These are phyloP conservation scores for Mycosphaerella arachidis DNA, from an alignment of 2,329 filamentous ascomycete species.

Conservation along the genomic window DNA sequence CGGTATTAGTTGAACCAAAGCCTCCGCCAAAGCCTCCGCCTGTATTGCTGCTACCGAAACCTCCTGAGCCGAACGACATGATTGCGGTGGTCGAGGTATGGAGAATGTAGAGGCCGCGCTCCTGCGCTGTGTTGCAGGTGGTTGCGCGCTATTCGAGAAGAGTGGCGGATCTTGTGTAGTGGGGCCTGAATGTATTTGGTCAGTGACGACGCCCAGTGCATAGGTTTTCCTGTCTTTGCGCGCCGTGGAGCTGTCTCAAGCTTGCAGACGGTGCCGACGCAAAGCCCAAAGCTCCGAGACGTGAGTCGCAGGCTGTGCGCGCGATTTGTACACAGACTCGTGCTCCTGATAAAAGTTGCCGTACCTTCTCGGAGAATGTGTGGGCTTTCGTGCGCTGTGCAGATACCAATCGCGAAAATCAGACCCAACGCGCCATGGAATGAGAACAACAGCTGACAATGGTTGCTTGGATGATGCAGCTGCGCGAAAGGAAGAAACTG, in stretches of 20 bases:
- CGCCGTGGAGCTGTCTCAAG: neutral
- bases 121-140: neutral
- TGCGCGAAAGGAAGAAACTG: neutral
- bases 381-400: neutral
- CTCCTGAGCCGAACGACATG: conserved; percentile 20
- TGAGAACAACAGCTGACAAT: neutral
- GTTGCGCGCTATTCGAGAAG: neutral
- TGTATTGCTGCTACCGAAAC: conserved; percentile 17
- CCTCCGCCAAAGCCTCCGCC: conserved; percentile 23
- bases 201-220: neutral
- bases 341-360: neutral
- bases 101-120: neutral
- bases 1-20: conserved; percentile 10
- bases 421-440: neutral
- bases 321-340: neutral
- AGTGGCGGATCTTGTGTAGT: neutral
- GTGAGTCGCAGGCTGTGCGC: neutral
- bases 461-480: neutral
- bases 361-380: neutral
- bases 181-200: neutral
- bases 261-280: neutral
- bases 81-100: neutral
- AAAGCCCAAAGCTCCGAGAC: neutral
- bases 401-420: neutral
- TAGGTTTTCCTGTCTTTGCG: neutral